These are phyloP conservation scores for Saitozyma podzolica DNA, from an alignment of 768 basidiomycete genomes.

Conservation along the genomic window DNA sequence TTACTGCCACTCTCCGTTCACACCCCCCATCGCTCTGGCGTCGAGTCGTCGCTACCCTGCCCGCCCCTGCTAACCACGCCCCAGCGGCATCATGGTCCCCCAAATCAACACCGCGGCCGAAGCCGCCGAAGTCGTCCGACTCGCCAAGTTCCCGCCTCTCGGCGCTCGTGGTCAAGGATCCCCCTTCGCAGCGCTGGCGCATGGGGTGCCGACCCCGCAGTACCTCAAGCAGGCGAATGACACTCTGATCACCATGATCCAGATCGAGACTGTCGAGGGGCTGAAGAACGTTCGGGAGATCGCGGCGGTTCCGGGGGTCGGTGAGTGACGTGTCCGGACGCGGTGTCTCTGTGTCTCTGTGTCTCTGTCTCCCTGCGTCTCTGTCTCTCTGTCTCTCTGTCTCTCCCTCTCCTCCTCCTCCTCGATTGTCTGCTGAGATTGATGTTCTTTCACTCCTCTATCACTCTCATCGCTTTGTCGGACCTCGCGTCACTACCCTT, in stretches of 20 bases:
- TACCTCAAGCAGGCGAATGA: slow-evolving; percentile 57
- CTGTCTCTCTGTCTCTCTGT: no score
- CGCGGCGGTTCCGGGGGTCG: slow-evolving; percentile 59
- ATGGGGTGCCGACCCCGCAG: slow-evolving; percentile 25
- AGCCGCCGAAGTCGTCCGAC: slow-evolving; percentile 17
- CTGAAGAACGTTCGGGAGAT: slow-evolving; percentile 63
- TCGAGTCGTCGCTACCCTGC: not conserved
- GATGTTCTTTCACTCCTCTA: no score
- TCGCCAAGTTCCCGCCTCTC: slow-evolving; percentile 29
- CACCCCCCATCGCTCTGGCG: not conserved
- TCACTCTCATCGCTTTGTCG: no score
- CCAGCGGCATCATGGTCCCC: slow-evolving; percentile 15
- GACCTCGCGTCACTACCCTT: no score
- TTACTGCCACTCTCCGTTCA: no score
- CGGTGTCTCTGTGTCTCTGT: no score
- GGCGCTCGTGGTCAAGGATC: slow-evolving; percentile 22
- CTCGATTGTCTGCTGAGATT: no score
- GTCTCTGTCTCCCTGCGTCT: no score
- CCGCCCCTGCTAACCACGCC: no score
- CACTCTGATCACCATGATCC: slow-evolving; percentile 62
- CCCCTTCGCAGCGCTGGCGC: slow-evolving; percentile 13
- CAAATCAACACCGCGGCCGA: slow-evolving; percentile 28
- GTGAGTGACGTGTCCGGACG: not conserved
- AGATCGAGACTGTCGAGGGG: slow-evolving; percentile 65
- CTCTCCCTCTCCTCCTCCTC: no score